Evolutionary conservation across 257 asterid species (phyloP), one percentile per base, ranked within the genome.

Genomic region (Euphrasia confusa): DNA sequence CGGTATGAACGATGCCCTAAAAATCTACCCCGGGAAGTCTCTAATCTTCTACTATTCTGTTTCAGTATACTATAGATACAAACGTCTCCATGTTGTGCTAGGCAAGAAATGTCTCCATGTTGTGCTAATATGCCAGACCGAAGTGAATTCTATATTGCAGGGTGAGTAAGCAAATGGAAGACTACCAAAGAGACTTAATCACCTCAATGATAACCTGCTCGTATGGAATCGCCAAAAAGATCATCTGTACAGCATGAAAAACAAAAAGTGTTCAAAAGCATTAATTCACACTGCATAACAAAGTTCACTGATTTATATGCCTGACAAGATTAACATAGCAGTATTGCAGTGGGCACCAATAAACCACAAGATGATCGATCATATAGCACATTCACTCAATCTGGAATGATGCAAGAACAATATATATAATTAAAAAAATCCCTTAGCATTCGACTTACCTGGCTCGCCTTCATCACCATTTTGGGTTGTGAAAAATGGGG

Each of bases 401-500:
- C 55, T 7, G 14, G 57, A 33, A 69, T 35, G 30, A 53, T 3
- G 32, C 48, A 42, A 65, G 39, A 40, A 49, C 60, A 30, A 30
- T 30, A 30, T 47, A 42, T 37, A 53, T 39, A 12, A 28, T 45
- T 17, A 65, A 18, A 24, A 3, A 21, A 14, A 2, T 54, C 27
- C 67, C 52, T 37, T 59, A 57, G 73, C 15, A 56, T 48, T 59
- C 54, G 73, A 65, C 86, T 75, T 80, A 87, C 96, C 96, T 18
- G 64, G 71, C 57, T 83, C 96, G 10, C 85, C 96, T 64, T 89
- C 99, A 60, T 87, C 95, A 47, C 90, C 95, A 64, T 75, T 74
- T 74, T 93, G 99, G 68, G 80, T 70, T 30, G 97, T 93, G 65
- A 93, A 93, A 80, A 93, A 93, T 8, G 97, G 99, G 60, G 99